phyloP scores from a whole-genome alignment of 495 filamentous ascomycete genomes.

The Podospora bellae-mahoneyi region DNA sequence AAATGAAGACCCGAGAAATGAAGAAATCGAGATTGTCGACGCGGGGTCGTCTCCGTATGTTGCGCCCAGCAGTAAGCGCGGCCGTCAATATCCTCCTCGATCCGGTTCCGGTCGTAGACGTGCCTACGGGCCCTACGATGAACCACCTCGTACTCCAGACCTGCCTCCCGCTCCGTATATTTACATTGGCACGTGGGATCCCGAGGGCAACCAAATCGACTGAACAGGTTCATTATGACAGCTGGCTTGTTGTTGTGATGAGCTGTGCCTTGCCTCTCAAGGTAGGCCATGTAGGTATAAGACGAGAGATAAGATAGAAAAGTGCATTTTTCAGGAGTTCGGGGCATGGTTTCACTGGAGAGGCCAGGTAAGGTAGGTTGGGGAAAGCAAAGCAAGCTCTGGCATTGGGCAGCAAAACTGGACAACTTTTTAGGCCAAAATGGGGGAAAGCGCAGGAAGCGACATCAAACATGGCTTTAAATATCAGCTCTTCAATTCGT shows the following conservation, averaged over 20 bases:
- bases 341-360: too few species aligned
- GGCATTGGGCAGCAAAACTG: constrained; percentile 5
- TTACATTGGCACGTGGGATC: neutral
- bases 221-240: neutral
- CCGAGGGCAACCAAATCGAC: neutral
- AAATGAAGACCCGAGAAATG: neutral
- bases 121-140: neutral
- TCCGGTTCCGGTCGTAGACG: neutral
- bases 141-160: neutral
- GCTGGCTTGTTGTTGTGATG: neutral
- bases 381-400: neutral
- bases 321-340: constrained; percentile 3
- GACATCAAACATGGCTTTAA: neutral
- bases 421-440: neutral
- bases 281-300: neutral
- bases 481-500: neutral
- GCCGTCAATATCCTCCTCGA: neutral
- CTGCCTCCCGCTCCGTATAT: neutral
- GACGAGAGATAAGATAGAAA: neutral
- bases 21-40: neutral
- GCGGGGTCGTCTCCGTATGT: neutral
- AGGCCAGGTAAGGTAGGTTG: too few species aligned
- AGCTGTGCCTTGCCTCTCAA: neutral
- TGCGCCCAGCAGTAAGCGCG: neutral
- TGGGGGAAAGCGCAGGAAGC: neutral